These are phyloP conservation scores for Blastocystis sp. DNA, from an alignment of 352 stramenopile genomes.

Conservation along the genomic window DNA sequence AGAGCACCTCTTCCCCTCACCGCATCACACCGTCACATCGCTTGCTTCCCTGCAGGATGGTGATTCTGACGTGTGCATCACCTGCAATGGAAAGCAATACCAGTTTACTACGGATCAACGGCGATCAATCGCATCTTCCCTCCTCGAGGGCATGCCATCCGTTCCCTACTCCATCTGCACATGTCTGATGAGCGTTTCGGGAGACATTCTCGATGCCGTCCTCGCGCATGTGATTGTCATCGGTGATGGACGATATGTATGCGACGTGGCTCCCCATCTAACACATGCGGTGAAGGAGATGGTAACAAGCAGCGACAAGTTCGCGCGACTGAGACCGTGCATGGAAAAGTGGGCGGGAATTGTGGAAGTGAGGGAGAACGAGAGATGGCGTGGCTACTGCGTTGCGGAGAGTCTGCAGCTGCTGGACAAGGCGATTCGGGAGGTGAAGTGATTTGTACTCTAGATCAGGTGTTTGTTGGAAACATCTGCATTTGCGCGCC, in stretches of 20 bases:
- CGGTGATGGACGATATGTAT: background rate
- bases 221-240: background rate
- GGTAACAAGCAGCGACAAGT: background rate
- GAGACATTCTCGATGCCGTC: background rate
- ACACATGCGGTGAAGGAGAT: background rate
- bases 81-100: background rate
- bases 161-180: background rate
- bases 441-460: background rate
- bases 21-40: background rate
- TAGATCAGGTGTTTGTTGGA: background rate
- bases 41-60: background rate
- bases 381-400: slow-evolving; percentile 11
- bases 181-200: background rate
- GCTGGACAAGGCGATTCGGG: background rate
- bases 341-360: background rate
- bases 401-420: background rate
- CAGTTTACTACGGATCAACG: background rate
- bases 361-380: background rate
- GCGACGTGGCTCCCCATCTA: background rate
- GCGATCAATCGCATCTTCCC: background rate
- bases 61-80: background rate
- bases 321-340: background rate
- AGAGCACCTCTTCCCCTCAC: background rate
- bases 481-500: too few species aligned
- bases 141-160: background rate